Percentiles rank a stretch among this genome's conserved stretches.
Conservation (phyloP, 306 rosid genomes). For the Vicia faba region DNA sequence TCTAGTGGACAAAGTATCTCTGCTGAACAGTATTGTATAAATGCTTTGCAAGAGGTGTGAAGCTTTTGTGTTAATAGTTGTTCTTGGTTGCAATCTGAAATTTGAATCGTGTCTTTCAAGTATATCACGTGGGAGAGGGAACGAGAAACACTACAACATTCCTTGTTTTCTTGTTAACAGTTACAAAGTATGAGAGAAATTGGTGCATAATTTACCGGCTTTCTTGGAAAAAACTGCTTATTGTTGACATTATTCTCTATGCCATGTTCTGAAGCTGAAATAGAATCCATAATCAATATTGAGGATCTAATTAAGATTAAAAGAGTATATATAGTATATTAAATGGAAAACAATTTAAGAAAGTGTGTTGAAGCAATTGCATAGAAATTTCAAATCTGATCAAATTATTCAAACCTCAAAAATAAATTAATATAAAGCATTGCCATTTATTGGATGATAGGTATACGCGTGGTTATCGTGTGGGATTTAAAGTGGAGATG, state of each 20-base stretch:
- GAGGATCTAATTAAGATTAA: neutral
- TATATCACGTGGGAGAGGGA: conserved; percentile 35
- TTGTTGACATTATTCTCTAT: conserved; percentile 30
- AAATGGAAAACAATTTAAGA: neutral
- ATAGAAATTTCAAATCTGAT: neutral
- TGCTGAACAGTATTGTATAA: conserved; percentile 9
- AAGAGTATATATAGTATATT: neutral
- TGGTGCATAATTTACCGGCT: conserved; percentile 30
- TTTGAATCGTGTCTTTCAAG: neutral
- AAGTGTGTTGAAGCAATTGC: neutral
- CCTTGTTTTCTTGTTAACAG: neutral
- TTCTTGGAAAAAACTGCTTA: conserved; percentile 28
- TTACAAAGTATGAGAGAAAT: neutral
- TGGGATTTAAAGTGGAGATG: too few species aligned
- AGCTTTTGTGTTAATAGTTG: neutral
- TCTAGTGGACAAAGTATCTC: conserved; percentile 35
- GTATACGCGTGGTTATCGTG: too few species aligned
- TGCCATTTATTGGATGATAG: too few species aligned
- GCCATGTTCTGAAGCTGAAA: conserved; percentile 15
- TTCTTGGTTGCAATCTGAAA: neutral
- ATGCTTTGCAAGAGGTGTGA: neutral
- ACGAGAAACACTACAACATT: neutral
- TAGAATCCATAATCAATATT: conserved; percentile 28
- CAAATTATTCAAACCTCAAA: too few species aligned
- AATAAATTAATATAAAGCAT: too few species aligned